Evolutionary conservation across 352 stramenopile species (phyloP), one percentile per base, ranked within the genome.

Genomic region (Phytophthora fragariae): DNA sequence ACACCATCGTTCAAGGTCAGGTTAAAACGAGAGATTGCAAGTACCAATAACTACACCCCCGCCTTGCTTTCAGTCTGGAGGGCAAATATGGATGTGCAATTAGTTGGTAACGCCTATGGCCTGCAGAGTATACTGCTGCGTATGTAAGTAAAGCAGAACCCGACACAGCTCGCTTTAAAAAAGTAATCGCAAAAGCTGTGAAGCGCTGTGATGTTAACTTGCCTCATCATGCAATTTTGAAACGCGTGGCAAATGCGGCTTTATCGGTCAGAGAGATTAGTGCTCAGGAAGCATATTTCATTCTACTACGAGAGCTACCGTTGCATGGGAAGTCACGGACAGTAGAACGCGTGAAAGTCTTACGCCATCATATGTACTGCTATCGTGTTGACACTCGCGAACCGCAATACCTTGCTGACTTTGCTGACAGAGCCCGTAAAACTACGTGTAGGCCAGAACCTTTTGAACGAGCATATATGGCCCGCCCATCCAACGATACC

Each of bases 101-200:
- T n/a, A n/a, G n/a, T n/a, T n/a, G n/a, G n/a, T n/a, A n/a, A n/a
- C n/a, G n/a, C n/a, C n/a, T n/a, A n/a, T n/a, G n/a, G n/a, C n/a
- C n/a, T n/a, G n/a, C n/a, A n/a, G n/a, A n/a, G n/a, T n/a, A n/a
- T n/a, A n/a, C n/a, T n/a, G n/a, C n/a, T n/a, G n/a, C n/a, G n/a
- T n/a, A n/a, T n/a, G n/a, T n/a, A n/a, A n/a, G n/a, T n/a, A n/a
- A n/a, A n/a, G n/a, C n/a, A n/a, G n/a, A n/a, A n/a, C n/a, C n/a
- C n/a, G n/a, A 69, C 14, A 69, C 62, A 8, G 7, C 50, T 0
- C 27, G 41, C 5, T 70, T 19, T 57, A 72, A 31, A 7, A 53
- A 57, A 3, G 21, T 49, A 3, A 79, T 79, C 7, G 31, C 44
- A 2, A 53, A 24, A n/a, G 65, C 68, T 0, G 41, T 79, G 0